Percentiles rank a stretch among this genome's conserved stretches.
Evolutionary conservation across 768 basidiomycete genomes (phyloP).

Genomic region (Mycena rosella): DNA sequence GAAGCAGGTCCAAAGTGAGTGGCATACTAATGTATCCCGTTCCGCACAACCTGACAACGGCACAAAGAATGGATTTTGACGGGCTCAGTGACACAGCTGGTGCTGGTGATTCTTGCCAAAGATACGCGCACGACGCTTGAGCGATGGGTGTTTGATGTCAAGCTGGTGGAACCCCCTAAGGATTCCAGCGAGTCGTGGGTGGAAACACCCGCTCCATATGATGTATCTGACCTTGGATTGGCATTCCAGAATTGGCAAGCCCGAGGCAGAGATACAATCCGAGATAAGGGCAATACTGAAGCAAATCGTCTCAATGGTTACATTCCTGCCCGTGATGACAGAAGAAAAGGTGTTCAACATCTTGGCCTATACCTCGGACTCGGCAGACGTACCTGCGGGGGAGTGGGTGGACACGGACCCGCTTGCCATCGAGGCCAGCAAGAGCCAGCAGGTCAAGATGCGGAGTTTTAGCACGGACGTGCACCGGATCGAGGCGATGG

Average conservation of each 20-base stretch:
- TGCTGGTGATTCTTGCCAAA: slow-evolving; percentile 95
- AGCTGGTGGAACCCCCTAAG: slow-evolving; percentile 76
- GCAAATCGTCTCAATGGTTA: slow-evolving; percentile 97
- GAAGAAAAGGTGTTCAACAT: slow-evolving; percentile 98
- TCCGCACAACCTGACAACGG: slow-evolving; percentile 1
- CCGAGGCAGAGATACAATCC: slow-evolving; percentile 92
- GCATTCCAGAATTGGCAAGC: slow-evolving; percentile 63
- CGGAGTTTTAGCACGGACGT: slow-evolving; percentile 97
- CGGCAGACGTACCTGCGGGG: slow-evolving; percentile 90
- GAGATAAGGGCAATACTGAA: slow-evolving; percentile 98
- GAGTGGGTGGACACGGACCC: slow-evolving; percentile 98
- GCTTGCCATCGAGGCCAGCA: slow-evolving; percentile 91
- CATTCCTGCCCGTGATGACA: slow-evolving; percentile 95
- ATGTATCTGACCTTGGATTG: slow-evolving; percentile 17
- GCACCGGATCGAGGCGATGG: slow-evolving; percentile 98
- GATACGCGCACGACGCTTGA: slow-evolving; percentile 93
- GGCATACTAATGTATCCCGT: slow-evolving; percentile 21
- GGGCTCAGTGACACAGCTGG: slow-evolving; percentile 92
- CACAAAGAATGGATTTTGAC: slow-evolving; percentile 91
- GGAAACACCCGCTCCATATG: slow-evolving; percentile 17
- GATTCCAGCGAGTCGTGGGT: slow-evolving; percentile 66
- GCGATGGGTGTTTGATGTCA: slow-evolving; percentile 98
- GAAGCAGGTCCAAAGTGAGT: slow-evolving; percentile 90
- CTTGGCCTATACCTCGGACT: slow-evolving; percentile 93
- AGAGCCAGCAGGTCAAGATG: slow-evolving; percentile 94